phyloP scores from a whole-genome alignment of 495 filamentous ascomycete genomes.

The Amorphotheca resinae region DNA sequence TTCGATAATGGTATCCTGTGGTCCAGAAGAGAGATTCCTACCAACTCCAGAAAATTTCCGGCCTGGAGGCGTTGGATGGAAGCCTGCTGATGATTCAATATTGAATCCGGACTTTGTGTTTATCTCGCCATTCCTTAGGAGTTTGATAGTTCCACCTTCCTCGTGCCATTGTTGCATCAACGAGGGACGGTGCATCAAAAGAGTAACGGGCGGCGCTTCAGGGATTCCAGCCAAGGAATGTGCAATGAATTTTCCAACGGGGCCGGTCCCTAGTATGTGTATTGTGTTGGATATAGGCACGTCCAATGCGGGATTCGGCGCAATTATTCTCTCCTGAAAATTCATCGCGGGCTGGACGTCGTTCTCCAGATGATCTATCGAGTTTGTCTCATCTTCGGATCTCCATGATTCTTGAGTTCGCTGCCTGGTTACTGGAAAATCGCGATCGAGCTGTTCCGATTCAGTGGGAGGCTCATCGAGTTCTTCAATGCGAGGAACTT shows the following conservation, averaged over 20 bases:
- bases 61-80: not conserved
- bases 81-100: conserved; percentile 22
- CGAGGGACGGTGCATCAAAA: conserved; percentile 22
- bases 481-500: too few species aligned
- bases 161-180: conserved; percentile 22
- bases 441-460: too few species aligned
- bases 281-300: conserved; percentile 21
- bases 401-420: too few species aligned
- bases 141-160: conserved; percentile 15
- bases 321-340: not conserved
- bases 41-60: conserved; percentile 5
- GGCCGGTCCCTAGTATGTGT: conserved; percentile 39
- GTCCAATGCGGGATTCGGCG: not conserved
- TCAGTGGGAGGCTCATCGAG: too few species aligned
- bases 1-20: conserved; percentile 35
- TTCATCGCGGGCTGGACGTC: not conserved
- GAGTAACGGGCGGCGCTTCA: conserved; percentile 22
- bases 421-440: too few species aligned
- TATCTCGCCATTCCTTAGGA: conserved; percentile 5
- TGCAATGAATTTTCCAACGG: conserved; percentile 36
- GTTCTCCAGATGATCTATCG: not conserved
- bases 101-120: conserved; percentile 28
- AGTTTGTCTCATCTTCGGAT: too few species aligned
- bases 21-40: conserved; percentile 3
- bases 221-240: conserved; percentile 32